Evolutionary conservation across 306 rosid genomes (phyloP), one percentile per base, ranked within the genome.

Genomic region (Nissolia schottii): DNA sequence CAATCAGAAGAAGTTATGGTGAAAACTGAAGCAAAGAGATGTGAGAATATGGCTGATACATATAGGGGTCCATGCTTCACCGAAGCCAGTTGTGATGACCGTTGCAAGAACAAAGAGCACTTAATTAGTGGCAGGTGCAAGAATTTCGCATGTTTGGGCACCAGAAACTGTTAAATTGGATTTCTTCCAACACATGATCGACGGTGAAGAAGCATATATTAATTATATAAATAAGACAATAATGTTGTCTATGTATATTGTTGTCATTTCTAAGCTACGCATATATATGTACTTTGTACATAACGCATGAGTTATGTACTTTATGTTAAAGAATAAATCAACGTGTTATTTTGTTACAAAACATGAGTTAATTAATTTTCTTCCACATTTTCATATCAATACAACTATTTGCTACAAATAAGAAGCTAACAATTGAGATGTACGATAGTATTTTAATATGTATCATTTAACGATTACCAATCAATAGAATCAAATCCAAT

Each of bases 51-150:
- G 80, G 74, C 75, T 5, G 20, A 48, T 18, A 67, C 43, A 3
- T 68, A 6, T 55, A 32, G 1, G 63, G 75, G 80, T 8, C 55
- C 70, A 15, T 77, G 80, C 64, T 34, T 58, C 12, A 62, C 78
- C 43, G 7, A 5, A 5, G 63, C 31, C 0, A 43, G 51, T 34
- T 77, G 80, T 9, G 69, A 67, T 22, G 51, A 55, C 22, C 60
- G 32, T 41, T 76, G 80, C 23, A 76, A 66, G 49, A 66, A 54
- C 3, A 32, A 56, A 65, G 80, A 76, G 16, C 74, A 45, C 60
- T 15, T 66, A 5, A 0, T 57, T 27, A 66, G 53, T 0, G 80
- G 80, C 6, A 56, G 41, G 10, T 76, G 80, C 68, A 75, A 46
- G 41, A 35, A 41, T 1, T 75, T 18, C 65, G 65, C 18, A n/a